A percentile compares a stretch with the other conserved stretches of the same genome.
Evolutionary conservation across 805 yeast species (phyloP).

Genomic region (Torulaspora delbrueckii): DNA sequence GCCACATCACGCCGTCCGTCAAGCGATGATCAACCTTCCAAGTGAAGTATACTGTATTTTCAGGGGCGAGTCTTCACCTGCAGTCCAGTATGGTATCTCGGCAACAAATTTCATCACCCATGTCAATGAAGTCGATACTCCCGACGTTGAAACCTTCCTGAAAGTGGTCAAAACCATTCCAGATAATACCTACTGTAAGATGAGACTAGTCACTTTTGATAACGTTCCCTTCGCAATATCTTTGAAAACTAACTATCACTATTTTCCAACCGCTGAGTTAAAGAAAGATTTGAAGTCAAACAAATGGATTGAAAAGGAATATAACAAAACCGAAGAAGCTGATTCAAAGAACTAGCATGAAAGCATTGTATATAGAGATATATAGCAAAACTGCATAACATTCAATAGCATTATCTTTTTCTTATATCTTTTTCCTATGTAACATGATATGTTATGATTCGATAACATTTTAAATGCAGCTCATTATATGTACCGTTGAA

Average conservation of each 20-base stretch:
- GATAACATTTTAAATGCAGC: not conserved
- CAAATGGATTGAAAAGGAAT: conserved; percentile 53
- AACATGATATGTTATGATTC: not conserved
- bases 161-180: conserved; percentile 63
- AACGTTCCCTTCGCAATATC: conserved; percentile 83
- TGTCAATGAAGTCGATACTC: conserved; percentile 71
- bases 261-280: conserved; percentile 70
- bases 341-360: not conserved
- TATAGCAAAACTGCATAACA: not conserved
- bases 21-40: conserved; percentile 70
- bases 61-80: conserved; percentile 78
- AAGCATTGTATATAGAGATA: conserved; percentile 13
- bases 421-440: not conserved
- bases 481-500: not conserved
- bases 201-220: conserved; percentile 79
- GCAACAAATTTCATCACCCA: conserved; percentile 85
- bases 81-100: conserved; percentile 71
- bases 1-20: conserved; percentile 92
- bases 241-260: conserved; percentile 81
- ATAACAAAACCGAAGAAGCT: conserved; percentile 35
- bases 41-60: conserved; percentile 79
- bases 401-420: not conserved
- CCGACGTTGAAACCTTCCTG: conserved; percentile 63
- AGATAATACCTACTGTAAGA: conserved; percentile 74
- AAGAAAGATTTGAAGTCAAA: conserved; percentile 44